Base-by-base conservation (phyloP, 306 rosid species). In the Ceratonia siliqua region DNA sequence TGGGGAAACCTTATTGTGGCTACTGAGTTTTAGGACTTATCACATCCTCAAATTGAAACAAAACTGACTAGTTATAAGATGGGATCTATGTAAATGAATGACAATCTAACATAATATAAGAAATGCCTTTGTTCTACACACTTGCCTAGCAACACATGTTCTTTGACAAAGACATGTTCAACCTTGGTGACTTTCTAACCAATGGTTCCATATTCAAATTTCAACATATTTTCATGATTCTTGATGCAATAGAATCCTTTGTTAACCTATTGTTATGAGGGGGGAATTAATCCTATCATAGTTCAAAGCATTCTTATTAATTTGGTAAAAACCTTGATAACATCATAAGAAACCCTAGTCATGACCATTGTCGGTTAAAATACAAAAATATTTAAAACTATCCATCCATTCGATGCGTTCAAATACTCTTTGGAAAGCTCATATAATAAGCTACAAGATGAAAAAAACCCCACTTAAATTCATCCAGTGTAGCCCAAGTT, bases 351-450 rank as follows among this genome's bases (percentile, higher is more conserved):
- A 90, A 84, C 86, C 89, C 88, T 84, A 85, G 45, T 76, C 62
- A 22, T 77, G 90, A 94, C 92, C 96, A 81, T 72, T 86, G 78
- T 11, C 36, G 79, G 72, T 80, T 87, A 83, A 80, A 85, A 84
- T 1, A 72, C 53, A 74, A 85, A 82, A 72, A 72, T 18, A 87
- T 91, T 81, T 50, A 13, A 68, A 73, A 72, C 6, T 8, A 30
- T 15, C 0, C 0, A 80, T 1, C 83, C 46, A 4, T 53, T 81
- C 2, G 2, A 27, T 17, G 14, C 75, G 43, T 0, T 30, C 0
- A 25, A 56, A 13, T 28, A 82, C 28, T 82, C 81, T 17, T 74
- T 27, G 22, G 88, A 90, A 94, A 91, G 87, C 88, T 86, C 80
- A 88, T 74, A 74, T 24, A 91, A 87, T 62, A 39, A 25, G 0